Evolutionary conservation across 2,329 filamentous ascomycete genomes (phyloP).

Genomic region (Calonectria pauciramosa): DNA sequence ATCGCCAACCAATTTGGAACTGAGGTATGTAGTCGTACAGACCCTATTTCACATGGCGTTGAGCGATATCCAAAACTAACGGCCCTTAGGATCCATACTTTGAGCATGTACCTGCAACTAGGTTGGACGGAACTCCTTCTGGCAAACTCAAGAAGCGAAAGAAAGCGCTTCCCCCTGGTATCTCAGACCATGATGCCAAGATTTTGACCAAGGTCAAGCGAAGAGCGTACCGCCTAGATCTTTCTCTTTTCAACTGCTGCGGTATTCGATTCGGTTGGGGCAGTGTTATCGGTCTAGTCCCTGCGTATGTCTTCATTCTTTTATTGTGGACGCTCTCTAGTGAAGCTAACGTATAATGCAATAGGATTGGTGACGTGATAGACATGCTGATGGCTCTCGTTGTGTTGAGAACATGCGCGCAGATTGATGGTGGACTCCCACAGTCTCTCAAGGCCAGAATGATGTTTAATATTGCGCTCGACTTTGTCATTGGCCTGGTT

Average conservation of each 20-base stretch:
- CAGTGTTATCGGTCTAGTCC: constrained; percentile 86
- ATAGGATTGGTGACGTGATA: constrained; percentile 79
- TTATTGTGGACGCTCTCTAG: background rate
- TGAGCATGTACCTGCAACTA: constrained; percentile 82
- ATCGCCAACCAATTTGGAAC: constrained; percentile 70
- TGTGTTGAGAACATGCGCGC: constrained; percentile 79
- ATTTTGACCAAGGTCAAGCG: constrained; percentile 89
- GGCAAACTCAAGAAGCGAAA: constrained; percentile 86
- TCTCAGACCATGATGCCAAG: constrained; percentile 85
- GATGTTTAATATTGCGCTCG: constrained; percentile 82
- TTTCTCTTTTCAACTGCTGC: constrained; percentile 84
- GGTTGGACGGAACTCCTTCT: constrained; percentile 72
- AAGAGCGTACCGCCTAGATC: constrained; percentile 87
- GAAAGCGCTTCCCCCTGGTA: constrained; percentile 86
- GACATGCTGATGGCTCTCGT: constrained; percentile 82
- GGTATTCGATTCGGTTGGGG: constrained; percentile 92
- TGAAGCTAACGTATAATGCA: background rate
- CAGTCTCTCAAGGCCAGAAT: constrained; percentile 74
- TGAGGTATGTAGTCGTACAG: constrained; percentile 56
- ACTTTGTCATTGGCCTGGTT: constrained; percentile 81
- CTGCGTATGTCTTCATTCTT: constrained; percentile 72
- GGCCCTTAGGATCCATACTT: constrained; percentile 86
- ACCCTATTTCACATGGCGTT: background rate
- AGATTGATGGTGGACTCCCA: constrained; percentile 83
- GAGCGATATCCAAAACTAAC: constrained; percentile 40